phyloP scores from a whole-genome alignment of 2,329 filamentous ascomycete species.

The Phyllosticta capitalensis region DNA sequence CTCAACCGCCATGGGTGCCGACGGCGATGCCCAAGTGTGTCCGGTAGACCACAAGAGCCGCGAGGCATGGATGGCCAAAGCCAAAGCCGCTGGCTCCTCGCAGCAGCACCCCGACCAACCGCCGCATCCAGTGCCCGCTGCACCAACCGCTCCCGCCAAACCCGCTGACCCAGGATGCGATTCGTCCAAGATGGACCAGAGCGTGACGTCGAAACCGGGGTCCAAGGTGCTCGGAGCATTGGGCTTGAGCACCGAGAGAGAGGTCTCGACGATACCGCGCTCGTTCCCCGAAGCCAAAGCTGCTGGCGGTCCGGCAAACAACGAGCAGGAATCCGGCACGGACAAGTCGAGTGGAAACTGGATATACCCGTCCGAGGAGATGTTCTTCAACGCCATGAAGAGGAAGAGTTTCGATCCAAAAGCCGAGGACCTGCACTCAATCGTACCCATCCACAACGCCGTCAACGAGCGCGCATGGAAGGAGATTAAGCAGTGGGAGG shows the following conservation, averaged over 20 bases:
- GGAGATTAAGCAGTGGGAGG: slow-evolving; percentile 86
- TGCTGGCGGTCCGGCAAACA: slow-evolving; percentile 51
- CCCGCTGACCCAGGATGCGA: slow-evolving; percentile 24
- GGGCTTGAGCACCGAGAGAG: slow-evolving; percentile 50
- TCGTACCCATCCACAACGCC: slow-evolving; percentile 96
- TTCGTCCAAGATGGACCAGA: slow-evolving; percentile 22
- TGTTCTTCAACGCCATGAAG: slow-evolving; percentile 97
- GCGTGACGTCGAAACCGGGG: slow-evolving; percentile 10
- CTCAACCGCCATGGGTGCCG: slow-evolving; percentile 1
- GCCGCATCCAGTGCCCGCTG: slow-evolving; percentile 15
- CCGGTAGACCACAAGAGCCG: slow-evolving; percentile 87
- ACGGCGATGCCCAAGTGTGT: slow-evolving; percentile 38
- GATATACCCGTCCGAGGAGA: slow-evolving; percentile 93
- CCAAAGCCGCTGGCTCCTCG: slow-evolving; percentile 31
- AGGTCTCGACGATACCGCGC: slow-evolving; percentile 65
- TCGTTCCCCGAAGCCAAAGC: slow-evolving; percentile 29
- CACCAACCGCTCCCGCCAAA: slow-evolving; percentile 9
- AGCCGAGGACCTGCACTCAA: slow-evolving; percentile 72
- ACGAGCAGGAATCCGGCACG: slow-evolving; percentile 59
- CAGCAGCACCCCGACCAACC: slow-evolving; percentile 28
- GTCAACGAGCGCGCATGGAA: slow-evolving; percentile 95
- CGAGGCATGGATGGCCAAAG: slow-evolving; percentile 73
- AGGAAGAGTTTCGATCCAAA: slow-evolving; percentile 71
- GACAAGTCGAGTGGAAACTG: slow-evolving; percentile 70
- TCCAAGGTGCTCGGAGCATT: slow-evolving; percentile 12